phyloP scores from a whole-genome alignment of 306 rosid genomes.

The Sophora flavescens region DNA sequence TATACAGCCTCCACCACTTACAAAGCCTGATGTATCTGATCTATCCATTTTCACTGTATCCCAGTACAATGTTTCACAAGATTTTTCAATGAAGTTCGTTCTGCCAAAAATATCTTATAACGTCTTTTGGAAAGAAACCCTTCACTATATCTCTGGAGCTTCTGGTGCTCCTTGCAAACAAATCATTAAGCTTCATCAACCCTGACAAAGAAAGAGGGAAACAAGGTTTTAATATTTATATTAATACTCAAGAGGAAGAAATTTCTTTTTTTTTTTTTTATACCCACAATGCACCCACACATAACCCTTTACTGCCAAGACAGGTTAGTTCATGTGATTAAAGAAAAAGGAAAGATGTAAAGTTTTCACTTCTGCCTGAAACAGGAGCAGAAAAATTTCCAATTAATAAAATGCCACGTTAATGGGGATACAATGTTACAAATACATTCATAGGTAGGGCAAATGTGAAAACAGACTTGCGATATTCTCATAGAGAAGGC shows the following conservation, averaged over 20 bases:
- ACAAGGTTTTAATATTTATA: conserved; percentile 8
- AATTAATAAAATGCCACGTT: not conserved
- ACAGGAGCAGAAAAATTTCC: conserved; percentile 7
- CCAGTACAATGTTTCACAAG: conserved; percentile 40
- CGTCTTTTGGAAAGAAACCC: conserved; percentile 94
- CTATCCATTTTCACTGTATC: conserved; percentile 69
- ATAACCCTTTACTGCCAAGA: too few relatives aligned
- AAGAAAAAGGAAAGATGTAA: conserved; percentile 26
- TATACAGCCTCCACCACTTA: conserved; percentile 71
- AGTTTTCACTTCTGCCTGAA: too few relatives aligned
- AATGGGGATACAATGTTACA: not conserved
- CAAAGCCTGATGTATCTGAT: conserved; percentile 93
- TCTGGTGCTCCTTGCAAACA: conserved; percentile 68
- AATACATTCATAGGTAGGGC: conserved; percentile 2
- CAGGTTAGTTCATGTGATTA: not conserved
- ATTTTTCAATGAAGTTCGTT: conserved; percentile 47
- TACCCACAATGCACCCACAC: too few relatives aligned
- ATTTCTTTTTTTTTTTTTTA: too few relatives aligned
- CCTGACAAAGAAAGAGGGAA: conserved; percentile 56
- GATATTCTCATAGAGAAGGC: conserved; percentile 11
- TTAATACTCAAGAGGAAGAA: too few relatives aligned
- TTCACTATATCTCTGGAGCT: conserved; percentile 72
- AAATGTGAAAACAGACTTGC: not conserved
- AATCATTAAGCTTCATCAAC: conserved; percentile 79
- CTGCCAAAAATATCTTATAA: conserved; percentile 68